These are phyloP conservation scores for Sporisorium sorghi DNA, from an alignment of 1,284 basidiomycete species.

Conservation along the genomic window DNA sequence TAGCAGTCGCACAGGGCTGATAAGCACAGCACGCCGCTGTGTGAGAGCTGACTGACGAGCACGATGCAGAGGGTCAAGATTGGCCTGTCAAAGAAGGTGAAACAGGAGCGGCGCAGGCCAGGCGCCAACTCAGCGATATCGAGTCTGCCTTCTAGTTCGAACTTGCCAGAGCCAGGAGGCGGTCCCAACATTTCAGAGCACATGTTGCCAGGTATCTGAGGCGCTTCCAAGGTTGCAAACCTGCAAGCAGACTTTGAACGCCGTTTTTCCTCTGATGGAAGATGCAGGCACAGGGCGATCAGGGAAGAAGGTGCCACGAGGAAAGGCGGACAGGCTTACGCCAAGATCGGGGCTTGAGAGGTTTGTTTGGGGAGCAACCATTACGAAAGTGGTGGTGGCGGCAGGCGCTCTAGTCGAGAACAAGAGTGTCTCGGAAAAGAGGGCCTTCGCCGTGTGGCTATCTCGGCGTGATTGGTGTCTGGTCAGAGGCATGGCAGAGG, in stretches of 20 bases:
- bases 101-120: neutral
- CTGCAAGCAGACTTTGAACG: constrained; percentile 5
- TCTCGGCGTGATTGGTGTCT: neutral
- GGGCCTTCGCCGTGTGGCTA: constrained; percentile 3
- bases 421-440: constrained; percentile 19
- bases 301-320: neutral
- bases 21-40: no score
- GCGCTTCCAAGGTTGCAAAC: constrained; percentile 8
- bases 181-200: neutral
- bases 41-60: no score
- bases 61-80: neutral
- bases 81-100: neutral
- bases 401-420: constrained; percentile 12
- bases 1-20: neutral
- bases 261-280: constrained; percentile 4
- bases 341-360: neutral
- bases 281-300: neutral
- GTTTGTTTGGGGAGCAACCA: constrained; percentile 7
- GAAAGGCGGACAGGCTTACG: no score
- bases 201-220: constrained; percentile 1
- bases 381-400: constrained; percentile 21
- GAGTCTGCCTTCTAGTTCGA: neutral
- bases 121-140: neutral
- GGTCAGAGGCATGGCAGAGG: neutral
- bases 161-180: neutral